A percentile compares a stretch with the other conserved stretches of the same genome.
Evolutionary conservation across 495 filamentous ascomycete genomes (phyloP).

Genomic region (Entonaema liquescens): DNA sequence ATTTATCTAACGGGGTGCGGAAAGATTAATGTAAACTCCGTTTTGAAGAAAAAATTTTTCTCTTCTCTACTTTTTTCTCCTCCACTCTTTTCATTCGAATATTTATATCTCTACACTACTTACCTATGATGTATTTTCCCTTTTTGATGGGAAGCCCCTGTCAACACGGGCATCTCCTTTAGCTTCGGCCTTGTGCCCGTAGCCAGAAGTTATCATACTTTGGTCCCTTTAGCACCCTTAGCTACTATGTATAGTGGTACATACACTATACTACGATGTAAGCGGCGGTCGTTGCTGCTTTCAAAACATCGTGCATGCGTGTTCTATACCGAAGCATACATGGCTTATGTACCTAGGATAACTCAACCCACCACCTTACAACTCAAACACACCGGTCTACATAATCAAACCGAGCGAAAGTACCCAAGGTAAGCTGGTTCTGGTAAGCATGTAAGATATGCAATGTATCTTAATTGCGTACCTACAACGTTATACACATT

Average conservation of each 20-base stretch:
- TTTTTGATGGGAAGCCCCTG: conserved; percentile 14
- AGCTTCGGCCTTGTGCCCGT: conserved; percentile 31
- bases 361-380: background rate
- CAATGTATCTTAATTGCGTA: background rate
- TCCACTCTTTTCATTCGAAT: background rate
- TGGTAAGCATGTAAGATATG: background rate
- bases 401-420: background rate
- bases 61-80: background rate
- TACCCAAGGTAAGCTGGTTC: background rate
- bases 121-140: conserved; percentile 8
- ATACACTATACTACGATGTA: background rate
- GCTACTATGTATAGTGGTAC: background rate
- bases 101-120: background rate
- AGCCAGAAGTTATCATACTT: conserved; percentile 25
- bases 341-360: background rate
- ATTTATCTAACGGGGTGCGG: background rate
- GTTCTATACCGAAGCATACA: conserved; percentile 13
- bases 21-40: background rate
- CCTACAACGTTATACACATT: background rate
- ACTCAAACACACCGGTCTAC: conserved; percentile 14
- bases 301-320: conserved; percentile 1
- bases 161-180: conserved; percentile 16
- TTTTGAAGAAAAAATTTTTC: background rate
- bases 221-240: conserved; percentile 18
- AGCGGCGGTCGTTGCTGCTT: background rate